A percentile compares a stretch with the other conserved stretches of the same genome.
Conservation (phyloP, 305 asterid species). For the Rubia tinctorum region DNA sequence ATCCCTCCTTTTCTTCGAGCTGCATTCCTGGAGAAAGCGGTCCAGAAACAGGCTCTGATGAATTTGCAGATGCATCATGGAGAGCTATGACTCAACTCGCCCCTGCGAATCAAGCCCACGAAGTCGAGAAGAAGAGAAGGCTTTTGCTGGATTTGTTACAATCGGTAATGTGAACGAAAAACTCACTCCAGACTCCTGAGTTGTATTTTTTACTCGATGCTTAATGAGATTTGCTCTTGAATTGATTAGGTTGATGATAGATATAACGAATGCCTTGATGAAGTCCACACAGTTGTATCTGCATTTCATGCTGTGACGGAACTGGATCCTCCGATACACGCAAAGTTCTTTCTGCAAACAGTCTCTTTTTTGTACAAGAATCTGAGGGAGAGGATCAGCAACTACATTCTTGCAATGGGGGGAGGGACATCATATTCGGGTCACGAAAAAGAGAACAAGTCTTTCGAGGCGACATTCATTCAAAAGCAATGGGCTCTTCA, state of each 20-base stretch:
- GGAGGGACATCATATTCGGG: constrained; percentile 26
- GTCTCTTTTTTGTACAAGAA: constrained; percentile 58
- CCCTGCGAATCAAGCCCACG: constrained; percentile 27
- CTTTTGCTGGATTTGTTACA: constrained; percentile 56
- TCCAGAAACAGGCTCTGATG: constrained; percentile 21
- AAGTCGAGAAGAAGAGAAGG: constrained; percentile 49
- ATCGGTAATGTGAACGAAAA: constrained; percentile 39
- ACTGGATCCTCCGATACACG: constrained; percentile 63
- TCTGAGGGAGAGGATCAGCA: constrained; percentile 70
- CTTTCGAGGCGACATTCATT: constrained; percentile 48
- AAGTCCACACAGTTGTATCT: constrained; percentile 68
- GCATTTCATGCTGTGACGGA: constrained; percentile 85
- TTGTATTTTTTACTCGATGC: not conserved
- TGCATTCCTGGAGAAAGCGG: constrained; percentile 20
- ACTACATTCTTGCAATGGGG: constrained; percentile 66
- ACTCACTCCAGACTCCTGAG: not conserved
- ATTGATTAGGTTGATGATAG: constrained; percentile 64
- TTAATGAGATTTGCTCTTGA: not conserved
- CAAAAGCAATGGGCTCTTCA: constrained; percentile 85
- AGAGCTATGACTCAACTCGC: constrained; percentile 19
- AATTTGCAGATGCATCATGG: constrained; percentile 20
- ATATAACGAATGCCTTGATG: constrained; percentile 76
- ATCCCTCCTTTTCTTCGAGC: constrained; percentile 21
- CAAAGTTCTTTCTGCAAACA: constrained; percentile 71
- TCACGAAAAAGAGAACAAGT: constrained; percentile 28